Base-by-base conservation (phyloP, 495 filamentous ascomycete genomes). In the Endocarpon pusillum region DNA sequence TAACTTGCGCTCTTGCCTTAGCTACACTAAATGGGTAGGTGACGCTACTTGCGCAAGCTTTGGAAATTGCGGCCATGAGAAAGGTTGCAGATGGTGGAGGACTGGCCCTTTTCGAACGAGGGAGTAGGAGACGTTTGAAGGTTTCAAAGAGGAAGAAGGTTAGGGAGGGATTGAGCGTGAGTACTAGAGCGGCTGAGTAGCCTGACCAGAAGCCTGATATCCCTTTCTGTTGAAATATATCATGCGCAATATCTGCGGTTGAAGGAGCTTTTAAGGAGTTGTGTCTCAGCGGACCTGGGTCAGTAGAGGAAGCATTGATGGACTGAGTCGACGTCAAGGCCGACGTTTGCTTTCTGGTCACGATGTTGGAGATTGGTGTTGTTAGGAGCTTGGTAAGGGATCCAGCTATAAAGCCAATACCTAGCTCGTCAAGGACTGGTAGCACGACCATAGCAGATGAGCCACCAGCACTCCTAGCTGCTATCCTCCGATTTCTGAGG, bases 1-100 rank as follows among this genome's bases (percentile, higher is more conserved):
- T n/a, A n/a, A n/a, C n/a, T 52, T 91, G 81, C 1, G 79, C 61
- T 29, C 85, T 59, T 0, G 80, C 73, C 51, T 85, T 83, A 15
- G 83, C 85, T 15, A 84, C 69, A 10, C 78, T 76, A 52, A 93
- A 75, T 0, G 87, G 87, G 52, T 93, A 94, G 4, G 81, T 94
- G 37, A 89, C 58, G 0, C 71, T 64, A 2, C 73, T 84, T 0
- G 86, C 86, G 5, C 78, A 57, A 3, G 74, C 76, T 47, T 94
- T 94, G 48, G 78, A 81, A 10, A 80, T 35, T 0, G 85, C 86
- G 1, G 86, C 87, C 16, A 93, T 49, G 0, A 93, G 48, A 44
- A 94, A 81, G 0, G 66, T 78, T 10, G 61, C 42, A 30, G 45
- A 54, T n/a, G 61, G 36, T 9, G 55, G 52, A 48, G 76, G 71